Evolutionary conservation across 257 asterid genomes (phyloP), one percentile per base, ranked within the genome.

Genomic region (Cruciata laevipes): DNA sequence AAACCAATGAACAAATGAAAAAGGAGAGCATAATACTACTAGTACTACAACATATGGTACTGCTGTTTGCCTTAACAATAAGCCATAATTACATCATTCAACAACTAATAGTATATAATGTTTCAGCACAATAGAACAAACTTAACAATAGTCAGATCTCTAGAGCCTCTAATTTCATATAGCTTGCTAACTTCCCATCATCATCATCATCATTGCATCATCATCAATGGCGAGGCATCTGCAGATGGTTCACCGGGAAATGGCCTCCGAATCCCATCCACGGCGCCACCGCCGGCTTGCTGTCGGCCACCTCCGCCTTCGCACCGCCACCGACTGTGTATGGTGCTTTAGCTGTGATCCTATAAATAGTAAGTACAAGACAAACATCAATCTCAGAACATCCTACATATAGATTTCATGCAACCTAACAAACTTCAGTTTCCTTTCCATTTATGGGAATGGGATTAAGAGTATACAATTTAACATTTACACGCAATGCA

Each of bases 231-330:
- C 74, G 78, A 56, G 71, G 74, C 65, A 75, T 49, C 69, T 69
- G 78, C 35, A 42, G 51, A 5, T 47, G 55, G 55, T 47, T 14
- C 6, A 63, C 30, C 2, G 81, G 81, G 20, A 66, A 75, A 13
- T 65, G 74, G 51, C 71, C 52, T 24, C 71, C 79, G n/a, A 81
- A 68, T 10, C 77, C 85, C 61, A 81, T 47, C 81, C 83, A 78
- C 25, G 60, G 60, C 27, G 60, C 60, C 60, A 21, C 60, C 60
- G 25, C 60, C 69, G 68, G 47, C 74, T 71, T 68, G 64, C 67
- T 69, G 49, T 73, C n/a, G n/a, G n/a, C 74, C 8, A 30, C 67
- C 51, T 42, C 51, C 20, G 42, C 24, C 71, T 72, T 63, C 12
- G 77, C 61, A 67, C 67, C 52, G 63, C 40, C 72, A n/a, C 7